Base-by-base conservation (phyloP, 1,284 basidiomycete species). In the Marasmius oreades region DNA sequence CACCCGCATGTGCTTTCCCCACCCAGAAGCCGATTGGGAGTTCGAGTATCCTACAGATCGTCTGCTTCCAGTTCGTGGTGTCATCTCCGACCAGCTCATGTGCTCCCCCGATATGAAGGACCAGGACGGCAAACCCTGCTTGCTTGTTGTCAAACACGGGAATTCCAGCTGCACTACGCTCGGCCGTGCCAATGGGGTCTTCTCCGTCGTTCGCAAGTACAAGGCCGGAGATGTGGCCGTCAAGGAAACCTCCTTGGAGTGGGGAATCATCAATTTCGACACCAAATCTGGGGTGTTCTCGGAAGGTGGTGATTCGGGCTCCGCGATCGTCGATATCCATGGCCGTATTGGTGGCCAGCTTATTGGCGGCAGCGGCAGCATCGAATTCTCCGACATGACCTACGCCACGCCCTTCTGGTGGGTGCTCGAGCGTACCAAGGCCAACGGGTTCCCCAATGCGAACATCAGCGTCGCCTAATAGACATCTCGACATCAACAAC, bases 281-380 rank as follows among this genome's bases (percentile, higher is more conserved):
- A 61, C 62, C 26, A 52, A 69, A 36, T 62, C 61, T 2, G 66
- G 66, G 43, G 14, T 67, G 1, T 76, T 75, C 67, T 74, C 72
- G 51, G 62, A 55, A 34, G 54, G 64, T 14, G 73, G 74, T 7
- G 73, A 76, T 62, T 73, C 70, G 63, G 75, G 73, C 45, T 58
- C 73, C 34, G 20, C 67, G 34, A 64, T 75, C 55, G 69, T 63
- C 60, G 59, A 51, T 51, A 26, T 66, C 62, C 1, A 10, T 14
- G 62, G 66, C 61, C 45, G 66, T 51, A 71, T 70, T 52, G 64
- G 68, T 62, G 65, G 59, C 48, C 55, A 68, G 34, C 66, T 73
- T 55, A 74, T 69, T 37, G 66, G 69, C 48, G 71, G 72, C 7
- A 60, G 69, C 11, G 64, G 63, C 18, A 11, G 28, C 5, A 62